Conservation (phyloP, 2,329 filamentous ascomycete genomes). For the Arthroderma sp. region DNA sequence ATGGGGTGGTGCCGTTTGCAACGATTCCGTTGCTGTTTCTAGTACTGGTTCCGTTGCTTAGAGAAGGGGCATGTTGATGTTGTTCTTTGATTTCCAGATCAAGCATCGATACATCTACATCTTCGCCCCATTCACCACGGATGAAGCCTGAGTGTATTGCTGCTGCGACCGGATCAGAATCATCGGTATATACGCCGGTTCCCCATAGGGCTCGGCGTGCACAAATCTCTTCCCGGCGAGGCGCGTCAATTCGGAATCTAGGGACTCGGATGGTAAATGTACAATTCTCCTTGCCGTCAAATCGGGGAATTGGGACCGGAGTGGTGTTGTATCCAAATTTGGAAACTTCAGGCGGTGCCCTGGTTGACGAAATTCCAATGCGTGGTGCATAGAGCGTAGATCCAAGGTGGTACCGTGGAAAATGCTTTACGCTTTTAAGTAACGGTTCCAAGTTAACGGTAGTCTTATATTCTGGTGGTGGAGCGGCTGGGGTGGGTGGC, state of each 20-base stretch:
- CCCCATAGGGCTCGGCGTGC: slow-evolving; percentile 74
- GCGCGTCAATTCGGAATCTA: slow-evolving; percentile 56
- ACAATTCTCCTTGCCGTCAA: slow-evolving; percentile 71
- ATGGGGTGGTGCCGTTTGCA: neutral
- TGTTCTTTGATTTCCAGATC: slow-evolving; percentile 39
- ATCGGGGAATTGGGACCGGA: slow-evolving; percentile 62
- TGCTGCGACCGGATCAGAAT: slow-evolving; percentile 83
- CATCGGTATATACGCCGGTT: slow-evolving; percentile 87
- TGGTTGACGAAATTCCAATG: slow-evolving; percentile 38
- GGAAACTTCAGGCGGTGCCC: slow-evolving; percentile 31
- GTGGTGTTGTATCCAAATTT: slow-evolving; percentile 46
- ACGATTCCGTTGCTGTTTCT: slow-evolving; percentile 11
- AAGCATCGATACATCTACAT: slow-evolving; percentile 58
- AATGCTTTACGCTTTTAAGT: slow-evolving; percentile 55
- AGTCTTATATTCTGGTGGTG: slow-evolving; percentile 46
- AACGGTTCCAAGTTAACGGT: slow-evolving; percentile 57
- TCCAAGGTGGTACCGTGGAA: slow-evolving; percentile 68
- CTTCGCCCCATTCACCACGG: slow-evolving; percentile 70
- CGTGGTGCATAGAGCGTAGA: slow-evolving; percentile 67
- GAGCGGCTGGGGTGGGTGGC: slow-evolving; percentile 16
- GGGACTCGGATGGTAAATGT: slow-evolving; percentile 81
- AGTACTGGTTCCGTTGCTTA: slow-evolving; percentile 26
- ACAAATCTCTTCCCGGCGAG: slow-evolving; percentile 71
- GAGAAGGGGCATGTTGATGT: slow-evolving; percentile 31
- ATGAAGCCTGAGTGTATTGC: slow-evolving; percentile 92